Conservation (phyloP, 2,329 filamentous ascomycete species). For the Plectosphaerella sp. region DNA sequence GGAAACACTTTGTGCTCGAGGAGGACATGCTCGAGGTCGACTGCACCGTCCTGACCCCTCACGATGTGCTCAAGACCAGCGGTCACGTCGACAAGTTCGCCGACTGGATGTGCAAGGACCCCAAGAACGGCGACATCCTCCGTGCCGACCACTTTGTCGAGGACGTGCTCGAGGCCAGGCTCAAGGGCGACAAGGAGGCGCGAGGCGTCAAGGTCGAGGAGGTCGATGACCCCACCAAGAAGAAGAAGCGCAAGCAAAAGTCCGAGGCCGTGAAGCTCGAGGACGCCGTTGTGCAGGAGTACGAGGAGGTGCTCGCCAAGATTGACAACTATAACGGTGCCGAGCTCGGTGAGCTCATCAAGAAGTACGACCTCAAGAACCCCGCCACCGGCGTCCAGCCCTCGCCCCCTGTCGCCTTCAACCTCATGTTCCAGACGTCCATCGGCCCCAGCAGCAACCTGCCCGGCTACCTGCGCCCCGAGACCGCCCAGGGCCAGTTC, state of each 20-base stretch:
- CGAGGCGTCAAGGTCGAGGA: slow-evolving; percentile 77
- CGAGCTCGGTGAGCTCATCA: slow-evolving; percentile 82
- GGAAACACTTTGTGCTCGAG: slow-evolving; percentile 88
- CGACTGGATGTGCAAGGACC: slow-evolving; percentile 99
- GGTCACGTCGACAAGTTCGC: slow-evolving; percentile 98
- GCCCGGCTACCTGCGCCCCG: slow-evolving; percentile 81
- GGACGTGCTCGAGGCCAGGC: slow-evolving; percentile 79
- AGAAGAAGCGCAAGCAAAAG: slow-evolving; percentile 80
- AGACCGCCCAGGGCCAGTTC: slow-evolving; percentile 98
- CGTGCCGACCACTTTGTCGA: slow-evolving; percentile 95
- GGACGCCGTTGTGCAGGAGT: slow-evolving; percentile 81
- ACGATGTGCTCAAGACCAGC: slow-evolving; percentile 89
- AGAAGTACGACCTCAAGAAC: slow-evolving; percentile 87
- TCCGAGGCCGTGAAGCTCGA: slow-evolving; percentile 79
- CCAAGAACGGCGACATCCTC: slow-evolving; percentile 94
- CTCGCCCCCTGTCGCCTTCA: slow-evolving; percentile 82
- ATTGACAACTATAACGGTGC: slow-evolving; percentile 94
- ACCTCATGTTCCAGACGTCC: slow-evolving; percentile 96
- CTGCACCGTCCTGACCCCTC: slow-evolving; percentile 88
- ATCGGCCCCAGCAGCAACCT: slow-evolving; percentile 90
- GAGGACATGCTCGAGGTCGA: slow-evolving; percentile 96
- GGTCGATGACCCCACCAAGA: slow-evolving; percentile 68
- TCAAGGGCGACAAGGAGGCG: slow-evolving; percentile 90
- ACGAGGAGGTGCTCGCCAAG: slow-evolving; percentile 83
- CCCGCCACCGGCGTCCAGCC: slow-evolving; percentile 74